A percentile compares a stretch with the other conserved stretches of the same genome.
These are phyloP conservation scores for Colletotrichum sansevieriae DNA, from an alignment of 2,329 filamentous ascomycete species.

Conservation along the genomic window DNA sequence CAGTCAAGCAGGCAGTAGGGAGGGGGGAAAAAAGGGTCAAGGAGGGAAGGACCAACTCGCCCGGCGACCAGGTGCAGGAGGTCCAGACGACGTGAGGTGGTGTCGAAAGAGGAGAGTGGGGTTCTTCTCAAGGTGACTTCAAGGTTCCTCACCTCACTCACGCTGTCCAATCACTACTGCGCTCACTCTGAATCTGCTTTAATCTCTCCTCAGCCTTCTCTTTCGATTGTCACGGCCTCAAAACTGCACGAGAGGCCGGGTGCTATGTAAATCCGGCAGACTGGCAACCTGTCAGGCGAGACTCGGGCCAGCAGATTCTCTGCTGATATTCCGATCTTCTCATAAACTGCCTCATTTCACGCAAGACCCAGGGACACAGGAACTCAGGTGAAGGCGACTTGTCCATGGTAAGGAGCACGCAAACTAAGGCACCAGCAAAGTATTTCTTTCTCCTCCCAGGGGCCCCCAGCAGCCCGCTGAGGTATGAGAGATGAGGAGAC, in stretches of 20 bases:
- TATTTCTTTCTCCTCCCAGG: slow-evolving; percentile 5
- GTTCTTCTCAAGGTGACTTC: not conserved
- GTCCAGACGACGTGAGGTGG: not conserved
- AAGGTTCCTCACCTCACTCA: not conserved
- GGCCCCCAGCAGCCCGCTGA: slow-evolving; percentile 3
- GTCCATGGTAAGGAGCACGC: no score
- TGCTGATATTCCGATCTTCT: no score
- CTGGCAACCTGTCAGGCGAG: no score
- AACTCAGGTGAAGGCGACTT: no score
- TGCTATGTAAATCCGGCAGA: not conserved
- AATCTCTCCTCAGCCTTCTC: not conserved
- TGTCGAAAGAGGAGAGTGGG: slow-evolving; percentile 40
- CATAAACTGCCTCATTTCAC: no score
- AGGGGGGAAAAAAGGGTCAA: no score
- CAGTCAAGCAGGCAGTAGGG: not conserved
- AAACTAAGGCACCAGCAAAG: not conserved
- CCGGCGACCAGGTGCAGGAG: not conserved
- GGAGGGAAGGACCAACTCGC: not conserved
- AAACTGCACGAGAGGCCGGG: not conserved
- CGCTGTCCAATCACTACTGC: not conserved
- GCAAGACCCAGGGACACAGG: no score
- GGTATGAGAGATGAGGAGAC: slow-evolving; percentile 28
- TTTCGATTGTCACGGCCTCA: not conserved
- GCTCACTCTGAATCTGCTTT: not conserved
- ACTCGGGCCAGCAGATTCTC: no score